Percentiles rank a stretch among this genome's conserved stretches.
Conservation (phyloP, 73 alveolate genomes). For the Paramecium primaurelia region DNA sequence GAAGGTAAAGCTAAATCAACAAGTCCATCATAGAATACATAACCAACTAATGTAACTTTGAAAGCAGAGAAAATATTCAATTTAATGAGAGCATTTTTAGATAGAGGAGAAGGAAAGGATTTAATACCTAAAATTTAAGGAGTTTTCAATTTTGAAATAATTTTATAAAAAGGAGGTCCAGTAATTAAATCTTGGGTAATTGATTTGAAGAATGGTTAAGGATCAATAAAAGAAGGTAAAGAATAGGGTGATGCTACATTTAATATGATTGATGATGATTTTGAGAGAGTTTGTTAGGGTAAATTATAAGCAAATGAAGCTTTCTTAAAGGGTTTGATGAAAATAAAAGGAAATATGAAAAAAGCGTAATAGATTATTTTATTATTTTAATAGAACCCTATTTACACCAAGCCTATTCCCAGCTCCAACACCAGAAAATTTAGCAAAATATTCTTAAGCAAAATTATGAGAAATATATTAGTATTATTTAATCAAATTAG, state of each 20-base stretch:
- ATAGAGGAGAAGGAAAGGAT: slow-evolving; percentile 74
- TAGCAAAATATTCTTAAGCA: slow-evolving; percentile 72
- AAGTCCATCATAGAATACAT: background rate
- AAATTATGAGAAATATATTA: slow-evolving; percentile 63
- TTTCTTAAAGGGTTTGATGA: slow-evolving; percentile 84
- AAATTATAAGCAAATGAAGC: slow-evolving; percentile 81
- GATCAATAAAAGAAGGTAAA: slow-evolving; percentile 66
- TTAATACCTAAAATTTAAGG: slow-evolving; percentile 72
- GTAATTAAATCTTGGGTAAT: slow-evolving; percentile 71
- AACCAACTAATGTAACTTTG: background rate
- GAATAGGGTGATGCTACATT: slow-evolving; percentile 78
- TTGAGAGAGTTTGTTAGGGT: slow-evolving; percentile 77
- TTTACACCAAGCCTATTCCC: slow-evolving; percentile 82
- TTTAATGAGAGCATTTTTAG: slow-evolving; percentile 44
- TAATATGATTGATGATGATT: slow-evolving; percentile 82
- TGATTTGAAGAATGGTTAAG: slow-evolving; percentile 78
- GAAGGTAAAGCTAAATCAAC: background rate
- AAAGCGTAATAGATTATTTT: slow-evolving; percentile 73
- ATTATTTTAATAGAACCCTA: background rate
- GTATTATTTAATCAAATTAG: background rate
- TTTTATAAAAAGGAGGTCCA: slow-evolving; percentile 68
- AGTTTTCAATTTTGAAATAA: slow-evolving; percentile 72
- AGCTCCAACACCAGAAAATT: slow-evolving; percentile 81
- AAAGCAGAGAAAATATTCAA: slow-evolving; percentile 18
- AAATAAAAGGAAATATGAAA: slow-evolving; percentile 82